A percentile compares a stretch with the other conserved stretches of the same genome.
Evolutionary conservation across 192 early-diverging fungal genomes (phyloP).

Genomic region (Coemansia pectinata): DNA sequence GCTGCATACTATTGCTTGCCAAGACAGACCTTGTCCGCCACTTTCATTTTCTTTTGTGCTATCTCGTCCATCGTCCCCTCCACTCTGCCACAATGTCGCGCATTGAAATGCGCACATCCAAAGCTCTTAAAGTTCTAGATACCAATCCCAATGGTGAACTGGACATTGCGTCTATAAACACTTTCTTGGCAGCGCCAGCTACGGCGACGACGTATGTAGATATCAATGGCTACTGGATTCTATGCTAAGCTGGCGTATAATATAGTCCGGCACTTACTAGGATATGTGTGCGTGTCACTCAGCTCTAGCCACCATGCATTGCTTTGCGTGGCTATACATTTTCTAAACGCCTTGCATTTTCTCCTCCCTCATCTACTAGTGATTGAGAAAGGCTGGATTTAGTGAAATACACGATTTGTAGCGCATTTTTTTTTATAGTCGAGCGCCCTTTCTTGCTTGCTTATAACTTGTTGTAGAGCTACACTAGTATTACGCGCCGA

Average conservation of each 20-base stretch:
- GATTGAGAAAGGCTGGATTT: neutral
- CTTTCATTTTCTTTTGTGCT: neutral
- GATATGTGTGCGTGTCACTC: constrained; percentile 1
- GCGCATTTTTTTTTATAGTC: neutral
- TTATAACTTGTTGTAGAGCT: neutral
- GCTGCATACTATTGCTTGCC: neutral
- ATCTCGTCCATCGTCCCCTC: neutral
- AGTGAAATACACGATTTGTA: neutral
- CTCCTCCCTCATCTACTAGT: neutral
- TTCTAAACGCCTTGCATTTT: constrained; percentile 1
- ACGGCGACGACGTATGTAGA: neutral
- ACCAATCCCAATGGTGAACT: neutral
- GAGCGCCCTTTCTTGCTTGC: neutral
- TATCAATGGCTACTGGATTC: neutral
- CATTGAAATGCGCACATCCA: neutral
- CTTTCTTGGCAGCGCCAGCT: neutral
- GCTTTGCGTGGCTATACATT: neutral
- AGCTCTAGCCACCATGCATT: constrained; percentile 10
- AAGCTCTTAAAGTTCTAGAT: neutral
- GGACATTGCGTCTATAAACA: neutral
- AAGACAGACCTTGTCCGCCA: neutral
- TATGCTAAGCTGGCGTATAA: neutral
- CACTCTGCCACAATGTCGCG: neutral
- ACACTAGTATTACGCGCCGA: neutral
- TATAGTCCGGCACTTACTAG: neutral